Evolutionary conservation across 2,329 filamentous ascomycete species (phyloP), one percentile per base, ranked within the genome.

Genomic region (Cytospora schulzeri): DNA sequence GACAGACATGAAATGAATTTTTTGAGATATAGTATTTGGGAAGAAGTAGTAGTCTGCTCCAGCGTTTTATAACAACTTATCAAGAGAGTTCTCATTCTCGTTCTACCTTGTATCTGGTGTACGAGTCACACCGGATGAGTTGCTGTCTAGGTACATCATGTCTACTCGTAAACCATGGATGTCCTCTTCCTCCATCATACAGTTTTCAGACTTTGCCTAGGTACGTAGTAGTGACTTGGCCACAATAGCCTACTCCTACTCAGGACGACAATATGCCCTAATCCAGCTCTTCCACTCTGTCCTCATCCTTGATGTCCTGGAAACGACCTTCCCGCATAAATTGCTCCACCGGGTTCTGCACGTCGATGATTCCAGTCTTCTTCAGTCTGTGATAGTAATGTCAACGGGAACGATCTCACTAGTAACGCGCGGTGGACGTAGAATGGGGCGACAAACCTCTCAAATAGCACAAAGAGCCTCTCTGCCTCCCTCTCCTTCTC

Each of bases 401-500:
- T 67, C 29, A 55, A n/a, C n/a, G n/a, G 11, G 14, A 22, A 48
- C 45, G 45, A 2, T 48, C 12, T 9, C 45, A 24, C n/a, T 24
- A 24, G n/a, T 24, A 48, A 48, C n/a, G 12, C n/a, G n/a, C n/a
- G n/a, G 14, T 8, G n/a, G 45, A 24, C 45, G 31, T 3, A 15
- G 17, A 45, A 6, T 26, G 53, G 35, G n/a, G 15, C 17, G 45
- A 69, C 78, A 68, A 78, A 90, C 89, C 91, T 85, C 76, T 97
- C 93, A 76, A 97, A 97, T 3, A 97, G 79, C 15, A 97, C 92
- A 78, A 96, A 97, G 1, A 97, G 77, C 63, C 88, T 85, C 76
- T 97, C 94, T 0, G 93, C 94, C 73, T 99, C 95, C 64, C 91
- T 83, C 75, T 97, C 91, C 76, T 94, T 97, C 78, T 98, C 94